phyloP scores from a whole-genome alignment of 768 basidiomycete species.

The Lentinula raphanica region DNA sequence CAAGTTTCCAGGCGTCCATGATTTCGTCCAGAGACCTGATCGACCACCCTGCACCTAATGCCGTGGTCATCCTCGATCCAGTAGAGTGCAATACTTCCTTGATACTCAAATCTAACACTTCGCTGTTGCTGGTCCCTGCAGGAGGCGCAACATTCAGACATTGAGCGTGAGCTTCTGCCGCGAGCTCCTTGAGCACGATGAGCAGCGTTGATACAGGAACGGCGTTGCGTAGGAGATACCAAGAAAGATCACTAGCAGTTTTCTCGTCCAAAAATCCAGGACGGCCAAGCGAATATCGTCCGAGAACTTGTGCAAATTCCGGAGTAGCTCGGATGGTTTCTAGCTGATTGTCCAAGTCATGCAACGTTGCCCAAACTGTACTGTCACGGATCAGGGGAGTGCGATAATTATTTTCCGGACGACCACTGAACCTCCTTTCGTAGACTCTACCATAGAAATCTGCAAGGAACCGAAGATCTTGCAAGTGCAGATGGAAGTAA shows the following conservation, averaged over 20 bases:
- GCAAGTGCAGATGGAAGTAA: conserved; percentile 63
- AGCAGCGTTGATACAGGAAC: conserved; percentile 71
- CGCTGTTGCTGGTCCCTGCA: conserved; percentile 40
- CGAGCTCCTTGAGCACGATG: conserved; percentile 53
- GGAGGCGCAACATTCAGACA: conserved; percentile 46
- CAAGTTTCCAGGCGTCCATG: conserved; percentile 47
- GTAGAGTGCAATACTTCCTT: conserved; percentile 83
- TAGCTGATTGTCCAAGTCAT: conserved; percentile 56
- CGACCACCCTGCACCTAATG: conserved; percentile 71
- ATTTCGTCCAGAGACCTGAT: conserved; percentile 63
- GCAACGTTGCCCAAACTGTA: conserved; percentile 60
- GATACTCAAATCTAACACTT: conserved; percentile 47
- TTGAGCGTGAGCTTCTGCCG: conserved; percentile 55
- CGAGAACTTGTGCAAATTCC: conserved; percentile 38
- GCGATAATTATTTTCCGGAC: conserved; percentile 57
- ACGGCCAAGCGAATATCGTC: conserved; percentile 55
- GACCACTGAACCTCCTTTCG: conserved; percentile 70
- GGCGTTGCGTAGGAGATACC: conserved; percentile 67
- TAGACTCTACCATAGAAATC: conserved; percentile 77
- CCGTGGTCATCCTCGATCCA: conserved; percentile 73
- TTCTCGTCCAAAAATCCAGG: conserved; percentile 16
- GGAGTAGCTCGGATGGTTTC: conserved; percentile 37
- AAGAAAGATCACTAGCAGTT: conserved; percentile 40
- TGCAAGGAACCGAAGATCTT: conserved; percentile 68
- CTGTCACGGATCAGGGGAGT: conserved; percentile 69